Conservation (phyloP, 2,329 filamentous ascomycete genomes). For the Metarhizium anisopliae region DNA sequence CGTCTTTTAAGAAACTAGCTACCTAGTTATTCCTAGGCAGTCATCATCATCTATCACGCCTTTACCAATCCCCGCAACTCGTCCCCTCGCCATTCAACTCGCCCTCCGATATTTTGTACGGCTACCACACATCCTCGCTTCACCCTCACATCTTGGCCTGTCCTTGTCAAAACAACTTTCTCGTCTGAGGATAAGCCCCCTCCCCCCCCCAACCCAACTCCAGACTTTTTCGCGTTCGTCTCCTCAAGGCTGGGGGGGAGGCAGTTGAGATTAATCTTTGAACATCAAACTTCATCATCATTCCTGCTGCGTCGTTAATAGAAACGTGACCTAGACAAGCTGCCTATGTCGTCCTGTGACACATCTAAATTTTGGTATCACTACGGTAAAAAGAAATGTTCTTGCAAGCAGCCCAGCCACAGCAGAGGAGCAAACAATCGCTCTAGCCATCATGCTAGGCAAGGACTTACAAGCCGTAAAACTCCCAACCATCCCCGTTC, state of each 20-base stretch:
- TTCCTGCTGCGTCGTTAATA: constrained; percentile 2
- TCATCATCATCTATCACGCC: constrained; percentile 5
- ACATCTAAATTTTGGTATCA: constrained; percentile 17
- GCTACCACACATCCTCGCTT: neutral
- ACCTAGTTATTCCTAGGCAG: constrained; percentile 8
- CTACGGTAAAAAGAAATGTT: constrained; percentile 11
- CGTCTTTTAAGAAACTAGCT: constrained; percentile 1
- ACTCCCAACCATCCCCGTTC: constrained; percentile 51
- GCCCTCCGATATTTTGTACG: neutral
- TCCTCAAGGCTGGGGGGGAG: neutral
- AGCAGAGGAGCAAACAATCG: neutral
- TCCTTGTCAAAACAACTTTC: neutral
- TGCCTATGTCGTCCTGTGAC: constrained; percentile 6
- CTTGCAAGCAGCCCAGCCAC: neutral
- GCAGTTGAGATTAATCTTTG: neutral
- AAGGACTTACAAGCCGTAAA: constrained; percentile 47
- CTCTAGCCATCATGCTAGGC: neutral
- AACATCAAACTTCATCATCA: neutral
- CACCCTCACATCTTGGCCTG: neutral
- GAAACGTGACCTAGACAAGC: constrained; percentile 1
- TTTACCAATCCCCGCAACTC: neutral
- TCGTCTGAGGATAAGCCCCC: neutral
- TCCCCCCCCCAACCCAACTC: neutral
- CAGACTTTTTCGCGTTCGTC: neutral
- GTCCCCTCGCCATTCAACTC: neutral